Evolutionary conservation across 2,329 filamentous ascomycete genomes (phyloP), one percentile per base, ranked within the genome.

Genomic region (Fusarium secorum): DNA sequence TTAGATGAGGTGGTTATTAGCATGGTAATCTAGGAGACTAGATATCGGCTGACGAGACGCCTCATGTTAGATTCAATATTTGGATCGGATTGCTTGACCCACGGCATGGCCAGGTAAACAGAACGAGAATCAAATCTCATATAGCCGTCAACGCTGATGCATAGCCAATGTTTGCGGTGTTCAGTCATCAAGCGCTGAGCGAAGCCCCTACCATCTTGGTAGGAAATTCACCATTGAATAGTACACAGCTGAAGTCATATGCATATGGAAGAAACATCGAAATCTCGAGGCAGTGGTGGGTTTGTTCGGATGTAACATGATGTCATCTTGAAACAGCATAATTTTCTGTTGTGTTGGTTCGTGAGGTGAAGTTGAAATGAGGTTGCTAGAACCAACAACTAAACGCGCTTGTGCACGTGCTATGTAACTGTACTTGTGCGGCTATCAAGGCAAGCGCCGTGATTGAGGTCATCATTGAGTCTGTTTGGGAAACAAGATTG

Each of bases 381-480:
- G 26, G 66, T 52, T 55, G 53, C 10, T 32, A 66, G 66, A 51
- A 63, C 62, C 36, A 56, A 62, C 61, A 66, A n/a, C 38, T 51
- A 64, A 48, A 58, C 63, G 63, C 63, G 53, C 60, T 58, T 57
- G 39, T 38, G 69, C 69, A 72, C 60, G 69, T 69, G 69, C 59
- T 64, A 55, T 51, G 38, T 33, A 55, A 46, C 28, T 55, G 30
- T 26, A 18, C 30, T 24, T 22, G 38, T 35, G 53, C 42, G 55
- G 44, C 46, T 63, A 70, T 39, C 38, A 60, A 56, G 54, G 66
- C 66, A 72, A 72, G 70, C 51, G 60, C 55, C 38, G 57, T 60
- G 53, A 28, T 71, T 53, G 57, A 72, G 61, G 58, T 56, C 39
- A 33, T 65, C 36, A 26, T 63, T 45, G n/a, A 46, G 17, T 45